Evolutionary conservation across 192 early-diverging fungal species (phyloP).

Genomic region (Allomyces javanicus): DNA sequence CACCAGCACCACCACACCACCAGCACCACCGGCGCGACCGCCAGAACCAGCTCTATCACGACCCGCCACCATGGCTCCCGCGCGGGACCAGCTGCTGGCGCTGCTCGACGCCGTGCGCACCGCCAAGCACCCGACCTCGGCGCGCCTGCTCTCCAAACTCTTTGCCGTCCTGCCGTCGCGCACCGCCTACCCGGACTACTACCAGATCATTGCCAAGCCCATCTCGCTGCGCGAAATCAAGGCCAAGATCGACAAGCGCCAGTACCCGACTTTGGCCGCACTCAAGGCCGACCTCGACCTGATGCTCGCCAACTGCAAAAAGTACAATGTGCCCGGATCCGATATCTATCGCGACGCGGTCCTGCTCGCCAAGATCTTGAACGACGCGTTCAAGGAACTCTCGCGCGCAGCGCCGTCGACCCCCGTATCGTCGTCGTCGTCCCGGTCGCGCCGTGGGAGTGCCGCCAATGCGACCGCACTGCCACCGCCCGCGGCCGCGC

Average conservation of each 20-base stretch:
- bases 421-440: too few relatives aligned
- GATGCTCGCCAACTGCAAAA: constrained; percentile 8
- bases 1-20: too few relatives aligned
- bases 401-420: too few relatives aligned
- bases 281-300: constrained; percentile 6
- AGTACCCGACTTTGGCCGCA: neutral
- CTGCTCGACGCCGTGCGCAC: constrained; percentile 11
- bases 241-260: neutral
- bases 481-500: too few relatives aligned
- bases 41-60: too few relatives aligned
- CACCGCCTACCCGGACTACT: constrained; percentile 83
- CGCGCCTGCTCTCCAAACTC: constrained; percentile 48
- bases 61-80: too few relatives aligned
- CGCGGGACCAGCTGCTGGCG: too few relatives aligned
- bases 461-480: too few relatives aligned
- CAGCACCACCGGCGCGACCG: too few relatives aligned
- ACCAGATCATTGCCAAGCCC: constrained; percentile 59
- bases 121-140: constrained; percentile 2
- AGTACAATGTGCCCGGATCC: constrained; percentile 7
- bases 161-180: constrained; percentile 59
- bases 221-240: constrained; percentile 29
- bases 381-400: too few relatives aligned
- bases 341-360: constrained; percentile 5
- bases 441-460: too few relatives aligned
- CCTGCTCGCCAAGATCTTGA: too few relatives aligned